Percentiles rank a stretch among this genome's conserved stretches.
Evolutionary conservation across 2,329 filamentous ascomycete genomes (phyloP).

Genomic region (Aureobasidium sp.): DNA sequence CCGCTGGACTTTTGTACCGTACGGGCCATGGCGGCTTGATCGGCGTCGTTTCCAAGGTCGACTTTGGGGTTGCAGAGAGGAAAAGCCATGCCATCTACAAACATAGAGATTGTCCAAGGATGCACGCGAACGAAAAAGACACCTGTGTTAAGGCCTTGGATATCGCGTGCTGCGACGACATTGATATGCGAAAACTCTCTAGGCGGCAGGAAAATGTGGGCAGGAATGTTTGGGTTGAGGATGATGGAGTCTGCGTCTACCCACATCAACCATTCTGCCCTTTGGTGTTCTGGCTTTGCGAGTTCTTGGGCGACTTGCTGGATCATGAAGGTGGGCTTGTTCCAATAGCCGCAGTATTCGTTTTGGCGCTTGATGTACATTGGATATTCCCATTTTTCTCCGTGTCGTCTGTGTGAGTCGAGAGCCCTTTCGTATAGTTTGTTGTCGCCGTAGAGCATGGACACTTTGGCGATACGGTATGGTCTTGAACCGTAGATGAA

Average conservation of each 20-base stretch:
- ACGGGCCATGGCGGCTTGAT: slow-evolving; percentile 17
- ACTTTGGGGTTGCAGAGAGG: slow-evolving; percentile 18
- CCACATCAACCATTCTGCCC: slow-evolving; percentile 28
- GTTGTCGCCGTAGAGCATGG: slow-evolving; percentile 17
- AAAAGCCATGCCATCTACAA: slow-evolving; percentile 19
- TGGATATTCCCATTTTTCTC: slow-evolving; percentile 28
- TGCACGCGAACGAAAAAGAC: slow-evolving; percentile 25
- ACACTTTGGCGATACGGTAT: slow-evolving; percentile 13
- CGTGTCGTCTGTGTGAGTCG: slow-evolving; percentile 29
- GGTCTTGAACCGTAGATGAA: background rate
- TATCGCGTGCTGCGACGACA: slow-evolving; percentile 21
- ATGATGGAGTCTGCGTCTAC: slow-evolving; percentile 21
- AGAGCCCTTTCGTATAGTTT: slow-evolving; percentile 29
- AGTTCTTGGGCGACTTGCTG: slow-evolving; percentile 25
- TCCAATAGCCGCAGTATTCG: slow-evolving; percentile 29
- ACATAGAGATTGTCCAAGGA: slow-evolving; percentile 20
- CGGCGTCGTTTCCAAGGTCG: slow-evolving; percentile 17
- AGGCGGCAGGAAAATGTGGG: slow-evolving; percentile 25
- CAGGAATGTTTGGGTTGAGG: slow-evolving; percentile 23
- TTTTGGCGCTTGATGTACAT: slow-evolving; percentile 22
- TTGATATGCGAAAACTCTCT: slow-evolving; percentile 20
- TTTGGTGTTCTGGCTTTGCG: slow-evolving; percentile 21
- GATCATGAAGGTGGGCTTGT: slow-evolving; percentile 29
- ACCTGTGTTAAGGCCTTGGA: slow-evolving; percentile 19
- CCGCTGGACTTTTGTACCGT: slow-evolving; percentile 3